Conservation (phyloP, 2,329 filamentous ascomycete genomes). For the Alternaria sp. region DNA sequence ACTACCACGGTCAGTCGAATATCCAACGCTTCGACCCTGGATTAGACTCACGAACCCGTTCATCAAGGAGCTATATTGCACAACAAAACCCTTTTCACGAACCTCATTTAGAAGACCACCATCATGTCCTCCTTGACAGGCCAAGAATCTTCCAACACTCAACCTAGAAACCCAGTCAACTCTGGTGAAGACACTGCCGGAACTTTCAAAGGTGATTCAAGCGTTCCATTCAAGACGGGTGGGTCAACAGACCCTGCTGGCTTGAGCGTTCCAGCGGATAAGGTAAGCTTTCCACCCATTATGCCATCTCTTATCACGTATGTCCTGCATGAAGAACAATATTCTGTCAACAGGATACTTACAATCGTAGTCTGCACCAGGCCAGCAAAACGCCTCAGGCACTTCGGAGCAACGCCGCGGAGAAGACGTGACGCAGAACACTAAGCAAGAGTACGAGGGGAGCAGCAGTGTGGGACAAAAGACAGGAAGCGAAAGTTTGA, state of each 20-base stretch:
- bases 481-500: conserved; percentile 24
- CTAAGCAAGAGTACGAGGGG: conserved; percentile 11
- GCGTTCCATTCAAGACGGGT: conserved; percentile 16
- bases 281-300: conserved; percentile 6
- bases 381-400: conserved; percentile 18
- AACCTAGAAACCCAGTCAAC: conserved; percentile 23
- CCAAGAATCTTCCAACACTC: conserved; percentile 25
- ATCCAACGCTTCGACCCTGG: not conserved
- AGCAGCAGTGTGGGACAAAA: conserved; percentile 14
- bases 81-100: not conserved
- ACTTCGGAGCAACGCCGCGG: conserved; percentile 20
- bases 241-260: conserved; percentile 5
- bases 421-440: conserved; percentile 17
- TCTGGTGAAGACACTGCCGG: conserved; percentile 7
- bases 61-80: not conserved
- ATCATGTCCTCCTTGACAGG: conserved; percentile 24
- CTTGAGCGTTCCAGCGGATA: conserved; percentile 14
- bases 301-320: not conserved
- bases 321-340: not conserved
- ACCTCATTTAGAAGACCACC: not conserved
- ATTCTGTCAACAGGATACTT: not conserved
- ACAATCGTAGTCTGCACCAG: not conserved
- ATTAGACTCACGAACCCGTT: not conserved
- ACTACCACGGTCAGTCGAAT: not conserved
- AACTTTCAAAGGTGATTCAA: conserved; percentile 14